Conservation (phyloP, 2,329 filamentous ascomycete species). For the Aspergillus glaucus region DNA sequence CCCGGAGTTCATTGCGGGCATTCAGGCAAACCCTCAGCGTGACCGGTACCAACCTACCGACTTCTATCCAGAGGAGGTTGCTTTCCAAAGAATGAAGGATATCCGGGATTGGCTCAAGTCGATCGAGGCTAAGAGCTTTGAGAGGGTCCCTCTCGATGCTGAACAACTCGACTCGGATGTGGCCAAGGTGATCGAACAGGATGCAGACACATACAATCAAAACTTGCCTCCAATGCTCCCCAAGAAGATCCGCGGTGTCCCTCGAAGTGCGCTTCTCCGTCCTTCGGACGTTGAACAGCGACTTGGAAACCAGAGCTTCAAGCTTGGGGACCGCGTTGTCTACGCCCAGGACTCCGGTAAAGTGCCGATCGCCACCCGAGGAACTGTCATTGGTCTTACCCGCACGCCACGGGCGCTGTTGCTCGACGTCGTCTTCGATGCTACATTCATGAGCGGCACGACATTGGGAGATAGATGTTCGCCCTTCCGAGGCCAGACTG, state of each 20-base stretch:
- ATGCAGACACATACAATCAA: constrained; percentile 59
- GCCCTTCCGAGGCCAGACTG: constrained; percentile 88
- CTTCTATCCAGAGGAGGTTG: constrained; percentile 70
- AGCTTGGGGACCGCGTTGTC: constrained; percentile 81
- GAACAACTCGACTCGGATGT: constrained; percentile 91
- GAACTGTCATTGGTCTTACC: constrained; percentile 92
- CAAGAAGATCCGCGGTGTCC: constrained; percentile 72
- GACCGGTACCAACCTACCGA: constrained; percentile 80
- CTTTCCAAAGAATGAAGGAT: constrained; percentile 79
- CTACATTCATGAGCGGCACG: constrained; percentile 94
- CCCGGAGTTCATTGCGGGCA: constrained; percentile 87
- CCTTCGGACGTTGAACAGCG: constrained; percentile 95
- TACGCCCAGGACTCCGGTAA: constrained; percentile 91
- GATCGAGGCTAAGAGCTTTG: constrained; percentile 84
- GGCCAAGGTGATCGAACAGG: constrained; percentile 71
- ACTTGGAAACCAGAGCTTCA: constrained; percentile 75
- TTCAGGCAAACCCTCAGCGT: constrained; percentile 76
- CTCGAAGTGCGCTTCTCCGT: constrained; percentile 80
- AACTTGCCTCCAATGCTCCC: constrained; percentile 50
- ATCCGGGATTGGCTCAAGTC: constrained; percentile 90
- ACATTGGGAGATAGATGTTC: constrained; percentile 85
- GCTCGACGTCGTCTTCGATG: constrained; percentile 88
- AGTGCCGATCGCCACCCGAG: constrained; percentile 83
- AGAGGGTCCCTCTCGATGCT: constrained; percentile 91
- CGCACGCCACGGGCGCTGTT: constrained; percentile 75